A percentile compares a stretch with the other conserved stretches of the same genome.
Conservation (phyloP, 805 yeast species). For the Metschnikowia matae region DNA sequence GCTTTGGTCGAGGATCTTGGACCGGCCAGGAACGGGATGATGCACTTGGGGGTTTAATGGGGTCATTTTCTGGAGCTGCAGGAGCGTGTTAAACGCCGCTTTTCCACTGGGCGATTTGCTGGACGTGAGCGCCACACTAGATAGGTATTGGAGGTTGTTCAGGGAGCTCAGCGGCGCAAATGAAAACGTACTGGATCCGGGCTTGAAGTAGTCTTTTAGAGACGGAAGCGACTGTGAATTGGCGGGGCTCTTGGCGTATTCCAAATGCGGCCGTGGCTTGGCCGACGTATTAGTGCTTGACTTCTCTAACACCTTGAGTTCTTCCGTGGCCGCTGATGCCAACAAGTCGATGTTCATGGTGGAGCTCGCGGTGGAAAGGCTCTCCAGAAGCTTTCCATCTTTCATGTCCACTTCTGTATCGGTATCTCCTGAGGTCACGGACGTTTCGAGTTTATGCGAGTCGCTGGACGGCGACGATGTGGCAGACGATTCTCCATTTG, state of each 20-base stretch:
- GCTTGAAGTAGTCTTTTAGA: constrained; percentile 43
- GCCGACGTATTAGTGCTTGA: constrained; percentile 9
- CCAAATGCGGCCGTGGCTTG: constrained; percentile 1
- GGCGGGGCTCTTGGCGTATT: constrained; percentile 8
- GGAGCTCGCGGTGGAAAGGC: constrained; percentile 5
- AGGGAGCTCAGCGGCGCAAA: constrained; percentile 15
- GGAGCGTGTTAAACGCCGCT: constrained; percentile 29
- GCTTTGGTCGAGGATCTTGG: constrained; percentile 35
- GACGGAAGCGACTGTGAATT: constrained; percentile 53
- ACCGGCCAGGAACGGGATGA: constrained; percentile 16
- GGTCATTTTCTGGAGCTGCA: constrained; percentile 61
- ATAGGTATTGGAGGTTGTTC: constrained; percentile 29
- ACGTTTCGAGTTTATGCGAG: background rate
- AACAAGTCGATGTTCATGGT: constrained; percentile 46
- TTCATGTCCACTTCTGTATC: constrained; percentile 4
- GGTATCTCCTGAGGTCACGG: constrained; percentile 1
- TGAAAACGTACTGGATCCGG: constrained; percentile 4
- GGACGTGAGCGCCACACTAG: constrained; percentile 38
- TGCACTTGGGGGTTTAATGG: constrained; percentile 25
- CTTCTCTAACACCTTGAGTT: constrained; percentile 40
- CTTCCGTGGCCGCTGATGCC: constrained; percentile 55
- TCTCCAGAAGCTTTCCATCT: constrained; percentile 6
- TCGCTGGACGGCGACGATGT: constrained; percentile 5
- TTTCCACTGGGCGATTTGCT: constrained; percentile 23
- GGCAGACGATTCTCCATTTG: constrained; percentile 1